A percentile compares a stretch with the other conserved stretches of the same genome.
These are phyloP conservation scores for Penicillium longicatenatum DNA, from an alignment of 495 filamentous ascomycete genomes.

Conservation along the genomic window DNA sequence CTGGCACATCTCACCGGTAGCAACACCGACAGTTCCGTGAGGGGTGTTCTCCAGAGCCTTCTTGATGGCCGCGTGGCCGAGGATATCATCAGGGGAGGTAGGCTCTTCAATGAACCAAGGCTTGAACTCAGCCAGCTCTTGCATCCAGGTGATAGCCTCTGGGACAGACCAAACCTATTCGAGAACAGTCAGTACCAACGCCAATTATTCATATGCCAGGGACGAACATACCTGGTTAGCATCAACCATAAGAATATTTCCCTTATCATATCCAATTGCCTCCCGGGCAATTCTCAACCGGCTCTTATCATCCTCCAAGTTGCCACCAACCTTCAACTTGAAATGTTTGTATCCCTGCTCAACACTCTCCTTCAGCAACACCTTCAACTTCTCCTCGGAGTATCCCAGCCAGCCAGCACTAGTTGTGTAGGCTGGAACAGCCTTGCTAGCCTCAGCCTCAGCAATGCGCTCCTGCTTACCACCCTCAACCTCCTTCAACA, in stretches of 20 bases:
- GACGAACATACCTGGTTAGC: conserved; percentile 70
- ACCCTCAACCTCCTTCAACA: conserved; percentile 62
- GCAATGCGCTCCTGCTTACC: conserved; percentile 67
- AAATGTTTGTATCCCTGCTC: conserved; percentile 80
- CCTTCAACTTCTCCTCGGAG: conserved; percentile 78
- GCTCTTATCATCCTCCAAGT: conserved; percentile 67
- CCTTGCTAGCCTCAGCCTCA: conserved; percentile 68
- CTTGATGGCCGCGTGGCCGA: conserved; percentile 82
- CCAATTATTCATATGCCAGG: background rate
- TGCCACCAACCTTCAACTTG: conserved; percentile 86
- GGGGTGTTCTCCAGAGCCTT: conserved; percentile 69
- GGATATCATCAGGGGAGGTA: conserved; percentile 90
- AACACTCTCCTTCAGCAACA: conserved; percentile 69
- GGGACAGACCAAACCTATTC: conserved; percentile 80
- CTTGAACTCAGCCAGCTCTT: conserved; percentile 76
- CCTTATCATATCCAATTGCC: conserved; percentile 81
- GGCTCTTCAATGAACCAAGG: conserved; percentile 99
- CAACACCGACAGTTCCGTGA: conserved; percentile 73
- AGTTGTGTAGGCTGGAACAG: conserved; percentile 90
- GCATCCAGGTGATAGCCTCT: conserved; percentile 88
- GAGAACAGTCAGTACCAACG: background rate
- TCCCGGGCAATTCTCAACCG: conserved; percentile 75
- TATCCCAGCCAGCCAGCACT: conserved; percentile 96
- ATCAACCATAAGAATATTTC: conserved; percentile 92
- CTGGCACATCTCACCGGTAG: conserved; percentile 96